phyloP scores from a whole-genome alignment of 1,139 yeast species.

The Insectozyma bohioensis region DNA sequence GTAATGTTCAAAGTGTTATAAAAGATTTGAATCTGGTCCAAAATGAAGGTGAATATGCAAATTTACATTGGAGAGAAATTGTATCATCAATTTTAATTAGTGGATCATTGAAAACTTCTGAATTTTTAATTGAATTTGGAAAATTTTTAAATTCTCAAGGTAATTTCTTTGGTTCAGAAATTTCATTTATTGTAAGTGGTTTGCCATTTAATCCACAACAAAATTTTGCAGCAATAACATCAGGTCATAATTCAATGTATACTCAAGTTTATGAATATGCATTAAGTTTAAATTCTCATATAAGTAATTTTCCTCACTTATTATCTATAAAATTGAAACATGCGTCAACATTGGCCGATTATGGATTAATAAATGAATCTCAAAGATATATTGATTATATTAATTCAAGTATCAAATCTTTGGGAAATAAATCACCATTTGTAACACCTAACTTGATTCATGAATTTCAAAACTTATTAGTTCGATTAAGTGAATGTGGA shows the following conservation, averaged over 20 bases:
- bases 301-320: slow-evolving; percentile 52
- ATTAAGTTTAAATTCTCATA: slow-evolving; percentile 28
- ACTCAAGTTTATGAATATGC: slow-evolving; percentile 74
- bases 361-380: slow-evolving; percentile 56
- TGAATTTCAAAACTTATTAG: slow-evolving; percentile 41
- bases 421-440: slow-evolving; percentile 38
- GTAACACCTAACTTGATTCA: slow-evolving; percentile 34
- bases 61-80: slow-evolving; percentile 52
- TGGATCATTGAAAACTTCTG: slow-evolving; percentile 33
- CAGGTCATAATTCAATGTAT: slow-evolving; percentile 34
- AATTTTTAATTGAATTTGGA: slow-evolving; percentile 57
- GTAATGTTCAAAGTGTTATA: slow-evolving; percentile 57
- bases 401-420: slow-evolving; percentile 40
- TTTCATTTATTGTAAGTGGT: slow-evolving; percentile 52
- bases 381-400: slow-evolving; percentile 60
- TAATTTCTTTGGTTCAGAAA: slow-evolving; percentile 37
- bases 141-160: slow-evolving; percentile 37
- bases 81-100: slow-evolving; percentile 46
- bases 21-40: slow-evolving; percentile 44
- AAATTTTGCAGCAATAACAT: slow-evolving; percentile 23
- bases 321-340: slow-evolving; percentile 57
- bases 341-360: slow-evolving; percentile 64
- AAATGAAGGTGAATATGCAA: slow-evolving; percentile 49
- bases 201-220: slow-evolving; percentile 31
- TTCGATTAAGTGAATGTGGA: slow-evolving; percentile 46